phyloP scores from a whole-genome alignment of 768 basidiomycete genomes.

The Mycena vulgaris region DNA sequence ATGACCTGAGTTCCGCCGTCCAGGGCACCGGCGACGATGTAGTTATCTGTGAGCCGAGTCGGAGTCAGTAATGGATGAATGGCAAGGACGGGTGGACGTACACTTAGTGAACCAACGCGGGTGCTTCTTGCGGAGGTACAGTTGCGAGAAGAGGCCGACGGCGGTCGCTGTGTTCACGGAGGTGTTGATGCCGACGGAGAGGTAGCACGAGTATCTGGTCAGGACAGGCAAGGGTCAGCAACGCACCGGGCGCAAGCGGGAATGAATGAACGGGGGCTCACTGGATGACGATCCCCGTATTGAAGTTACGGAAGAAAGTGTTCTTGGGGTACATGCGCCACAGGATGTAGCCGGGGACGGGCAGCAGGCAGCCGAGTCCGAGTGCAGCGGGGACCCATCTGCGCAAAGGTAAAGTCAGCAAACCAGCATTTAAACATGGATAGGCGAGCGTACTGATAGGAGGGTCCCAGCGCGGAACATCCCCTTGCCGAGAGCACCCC shows the following conservation, averaged over 20 bases:
- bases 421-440: too few species aligned
- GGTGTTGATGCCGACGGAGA: constrained; percentile 50
- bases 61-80: constrained; percentile 13
- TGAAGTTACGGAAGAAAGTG: constrained; percentile 41
- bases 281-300: constrained; percentile 44
- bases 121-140: constrained; percentile 50
- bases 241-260: too few species aligned
- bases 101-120: constrained; percentile 58
- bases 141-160: constrained; percentile 37
- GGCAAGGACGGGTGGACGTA: constrained; percentile 38
- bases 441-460: too few species aligned
- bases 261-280: constrained; percentile 25
- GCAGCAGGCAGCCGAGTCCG: constrained; percentile 48
- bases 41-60: constrained; percentile 43
- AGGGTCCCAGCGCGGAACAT: constrained; percentile 49
- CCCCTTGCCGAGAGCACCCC: constrained; percentile 47
- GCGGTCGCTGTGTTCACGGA: constrained; percentile 41
- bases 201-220: constrained; percentile 42
- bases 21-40: constrained; percentile 57
- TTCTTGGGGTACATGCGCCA: constrained; percentile 48
- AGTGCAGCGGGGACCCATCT: constrained; percentile 47
- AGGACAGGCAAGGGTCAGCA: constrained; percentile 40
- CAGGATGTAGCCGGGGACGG: constrained; percentile 52
- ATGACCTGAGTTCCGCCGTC: constrained; percentile 58
- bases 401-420: too few species aligned